Percentiles rank a stretch among this genome's conserved stretches.
phyloP scores from a whole-genome alignment of 208 protist species.

The Leishmania mexicana region DNA sequence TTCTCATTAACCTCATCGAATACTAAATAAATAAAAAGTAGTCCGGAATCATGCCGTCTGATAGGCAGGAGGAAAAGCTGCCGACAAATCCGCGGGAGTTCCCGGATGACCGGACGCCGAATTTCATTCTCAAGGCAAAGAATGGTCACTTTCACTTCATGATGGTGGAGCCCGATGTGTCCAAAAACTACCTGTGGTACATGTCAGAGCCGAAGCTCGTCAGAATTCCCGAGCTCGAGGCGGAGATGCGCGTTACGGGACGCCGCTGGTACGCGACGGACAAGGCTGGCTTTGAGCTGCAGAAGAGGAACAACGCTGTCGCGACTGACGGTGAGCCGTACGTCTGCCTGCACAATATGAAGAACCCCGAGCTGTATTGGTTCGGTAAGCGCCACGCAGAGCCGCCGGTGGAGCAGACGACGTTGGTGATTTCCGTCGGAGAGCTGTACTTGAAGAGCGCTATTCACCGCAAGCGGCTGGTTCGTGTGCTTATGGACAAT shows the following conservation, averaged over 20 bases:
- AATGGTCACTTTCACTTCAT: conserved; percentile 73
- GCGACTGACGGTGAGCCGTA: conserved; percentile 64
- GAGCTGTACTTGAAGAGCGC: conserved; percentile 83
- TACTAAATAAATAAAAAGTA: conserved; percentile 1
- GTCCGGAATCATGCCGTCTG: conserved; percentile 5
- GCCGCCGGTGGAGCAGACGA: conserved; percentile 45
- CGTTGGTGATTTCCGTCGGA: conserved; percentile 76
- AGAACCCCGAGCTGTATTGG: conserved; percentile 46
- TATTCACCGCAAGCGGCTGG: conserved; percentile 70
- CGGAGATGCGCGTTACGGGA: conserved; percentile 61
- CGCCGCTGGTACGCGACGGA: conserved; percentile 81
- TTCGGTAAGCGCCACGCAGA: conserved; percentile 67
- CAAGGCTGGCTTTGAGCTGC: conserved; percentile 50
- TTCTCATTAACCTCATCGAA: neutral
- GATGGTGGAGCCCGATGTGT: conserved; percentile 49
- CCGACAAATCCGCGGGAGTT: conserved; percentile 55
- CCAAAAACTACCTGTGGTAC: conserved; percentile 75
- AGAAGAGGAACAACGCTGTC: conserved; percentile 53
- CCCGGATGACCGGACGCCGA: conserved; percentile 42
- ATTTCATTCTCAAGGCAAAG: conserved; percentile 69
- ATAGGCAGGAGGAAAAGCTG: conserved; percentile 19
- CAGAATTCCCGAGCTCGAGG: conserved; percentile 40
- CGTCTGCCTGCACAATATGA: conserved; percentile 70
- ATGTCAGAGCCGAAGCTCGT: conserved; percentile 56
- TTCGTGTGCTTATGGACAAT: conserved; percentile 62